Evolutionary conservation across 768 basidiomycete species (phyloP).

Genomic region (Phlebiopsis flavidoalba): DNA sequence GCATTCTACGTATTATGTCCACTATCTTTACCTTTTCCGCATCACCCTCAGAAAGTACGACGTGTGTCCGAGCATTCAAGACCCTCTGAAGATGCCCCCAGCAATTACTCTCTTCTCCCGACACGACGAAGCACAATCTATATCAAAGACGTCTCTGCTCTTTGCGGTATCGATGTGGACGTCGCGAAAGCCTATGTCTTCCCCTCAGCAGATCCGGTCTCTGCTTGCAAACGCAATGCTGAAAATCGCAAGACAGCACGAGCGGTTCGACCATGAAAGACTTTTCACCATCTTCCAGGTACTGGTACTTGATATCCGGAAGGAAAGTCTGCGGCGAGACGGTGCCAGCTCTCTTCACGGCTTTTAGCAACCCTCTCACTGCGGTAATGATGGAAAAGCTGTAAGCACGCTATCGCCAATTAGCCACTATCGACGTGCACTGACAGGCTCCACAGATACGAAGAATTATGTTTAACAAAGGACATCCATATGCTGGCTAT

Average conservation of each 20-base stretch:
- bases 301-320: constrained; percentile 32
- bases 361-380: constrained; percentile 10
- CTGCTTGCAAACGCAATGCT: constrained; percentile 58
- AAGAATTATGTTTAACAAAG: constrained; percentile 40
- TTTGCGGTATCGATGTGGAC: constrained; percentile 45
- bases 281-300: constrained; percentile 53
- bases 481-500: constrained; percentile 84
- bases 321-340: not conserved
- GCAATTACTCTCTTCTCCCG: constrained; percentile 39
- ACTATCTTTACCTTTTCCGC: constrained; percentile 62
- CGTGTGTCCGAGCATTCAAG: constrained; percentile 30
- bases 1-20: constrained; percentile 73
- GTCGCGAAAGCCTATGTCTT: constrained; percentile 65
- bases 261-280: constrained; percentile 67
- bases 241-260: constrained; percentile 49
- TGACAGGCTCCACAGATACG: constrained; percentile 30
- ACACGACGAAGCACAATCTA: constrained; percentile 54
- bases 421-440: not conserved
- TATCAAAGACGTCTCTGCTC: constrained; percentile 45
- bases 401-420: constrained; percentile 16
- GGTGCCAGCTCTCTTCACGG: not conserved
- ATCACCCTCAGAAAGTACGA: constrained; percentile 35
- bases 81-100: constrained; percentile 34
- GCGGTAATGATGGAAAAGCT: constrained; percentile 22
- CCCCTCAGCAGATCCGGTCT: constrained; percentile 29